Base-by-base conservation (phyloP, 1,284 basidiomycete genomes). In the Irpex rosettiformis region DNA sequence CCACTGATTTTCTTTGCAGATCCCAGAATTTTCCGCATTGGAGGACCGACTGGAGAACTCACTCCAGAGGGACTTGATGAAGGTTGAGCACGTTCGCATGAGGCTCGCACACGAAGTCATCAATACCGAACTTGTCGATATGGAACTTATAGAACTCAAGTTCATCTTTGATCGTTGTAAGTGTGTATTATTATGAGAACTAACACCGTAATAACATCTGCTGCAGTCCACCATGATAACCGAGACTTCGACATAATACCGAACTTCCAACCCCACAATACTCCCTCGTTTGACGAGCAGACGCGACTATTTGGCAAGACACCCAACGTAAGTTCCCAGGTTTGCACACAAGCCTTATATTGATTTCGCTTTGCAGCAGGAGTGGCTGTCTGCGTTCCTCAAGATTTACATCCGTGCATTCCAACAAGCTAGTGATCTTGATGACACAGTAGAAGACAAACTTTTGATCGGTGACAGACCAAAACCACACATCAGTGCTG, bases 61-160 rank as follows among this genome's bases (percentile, higher is more conserved):
- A 0, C 75, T 94, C 10, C 88, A 93, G 67, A 80, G 90, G 25
- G 89, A 92, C 61, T 77, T 90, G 16, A 80, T 89, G 60, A 88
- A 89, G 68, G 75, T 94, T 64, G 92, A 94, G 67, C 85, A 91
- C 67, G 80, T 92, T 47, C 82, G 91, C 55, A 92, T 93, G 86
- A 82, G 88, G 37, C 73, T 93, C n/a, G 76, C 85, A 0, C 88
- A 91, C 60, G 91, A 93, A 67, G 74, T 78, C 13, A 77, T 91
- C 53, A 81, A 76, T 51, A 77, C 82, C 3, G 88, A 91, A 61
- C 73, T 89, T 45, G 78, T 89, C 58, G 86, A 91, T 63, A 84
- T 88, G 81, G 90, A 93, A 68, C 78, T 92, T 53, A 88, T 91
- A 60, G 90, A 92, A 65, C 75, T 93, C 57, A 91, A 91, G 70